phyloP scores from a whole-genome alignment of 2,329 filamentous ascomycete genomes.

The Claviceps maximensis region DNA sequence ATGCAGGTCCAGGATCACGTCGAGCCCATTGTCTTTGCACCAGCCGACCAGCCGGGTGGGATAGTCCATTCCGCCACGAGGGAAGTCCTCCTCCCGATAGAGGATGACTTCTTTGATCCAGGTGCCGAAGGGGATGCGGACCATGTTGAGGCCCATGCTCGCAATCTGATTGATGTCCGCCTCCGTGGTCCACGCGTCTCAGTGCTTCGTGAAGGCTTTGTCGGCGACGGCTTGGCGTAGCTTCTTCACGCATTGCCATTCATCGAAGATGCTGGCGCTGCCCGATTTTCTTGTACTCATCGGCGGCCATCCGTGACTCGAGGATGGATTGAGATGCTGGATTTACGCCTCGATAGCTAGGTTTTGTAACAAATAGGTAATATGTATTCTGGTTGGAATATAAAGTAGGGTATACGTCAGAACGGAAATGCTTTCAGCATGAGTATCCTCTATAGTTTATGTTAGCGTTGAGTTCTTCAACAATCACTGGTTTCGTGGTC shows the following conservation, averaged over 20 bases:
- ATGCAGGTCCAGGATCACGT: slow-evolving; percentile 15
- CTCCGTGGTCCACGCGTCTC: slow-evolving; percentile 13
- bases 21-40: slow-evolving; percentile 12
- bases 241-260: slow-evolving; percentile 14
- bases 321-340: slow-evolving; percentile 13
- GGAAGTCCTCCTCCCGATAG: slow-evolving; percentile 10
- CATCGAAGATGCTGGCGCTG: slow-evolving; percentile 13
- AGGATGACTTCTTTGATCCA: slow-evolving; percentile 16
- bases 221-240: slow-evolving; percentile 14
- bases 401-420: too few relatives aligned
- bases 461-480: background rate
- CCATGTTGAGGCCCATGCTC: slow-evolving; percentile 12
- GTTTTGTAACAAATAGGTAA: too few relatives aligned
- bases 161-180: slow-evolving; percentile 13
- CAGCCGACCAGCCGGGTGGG: slow-evolving; percentile 15
- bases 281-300: slow-evolving; percentile 13
- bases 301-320: slow-evolving; percentile 15
- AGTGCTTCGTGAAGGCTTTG: slow-evolving; percentile 13
- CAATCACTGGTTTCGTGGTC: slow-evolving; percentile 6
- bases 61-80: slow-evolving; percentile 12
- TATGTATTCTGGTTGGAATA: too few relatives aligned
- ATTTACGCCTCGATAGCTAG: background rate
- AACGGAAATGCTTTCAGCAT: too few relatives aligned
- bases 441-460: background rate
- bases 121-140: slow-evolving; percentile 15